Conservation (phyloP, 345 rosid genomes). For the Eucalyptus curtisii region DNA sequence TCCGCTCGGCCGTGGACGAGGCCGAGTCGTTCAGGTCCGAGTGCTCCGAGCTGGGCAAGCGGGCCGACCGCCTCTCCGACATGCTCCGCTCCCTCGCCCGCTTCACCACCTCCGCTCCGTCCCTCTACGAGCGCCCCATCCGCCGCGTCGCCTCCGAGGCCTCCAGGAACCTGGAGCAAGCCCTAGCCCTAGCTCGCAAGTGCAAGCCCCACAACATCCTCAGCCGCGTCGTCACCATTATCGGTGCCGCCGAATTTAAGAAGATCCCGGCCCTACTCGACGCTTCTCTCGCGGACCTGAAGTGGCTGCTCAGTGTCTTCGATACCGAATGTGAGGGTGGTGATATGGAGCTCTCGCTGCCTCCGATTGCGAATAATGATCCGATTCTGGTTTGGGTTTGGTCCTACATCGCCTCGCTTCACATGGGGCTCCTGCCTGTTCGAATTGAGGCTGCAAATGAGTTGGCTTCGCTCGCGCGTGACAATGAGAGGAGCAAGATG, state of each 20-base stretch:
- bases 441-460: conserved; percentile 11
- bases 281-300: background rate
- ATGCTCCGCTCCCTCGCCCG: too few species aligned
- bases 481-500: too few species aligned
- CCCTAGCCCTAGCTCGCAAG: too few species aligned
- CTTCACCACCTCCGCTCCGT: too few species aligned
- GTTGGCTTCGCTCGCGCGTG: background rate
- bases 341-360: background rate
- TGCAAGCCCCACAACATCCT: too few species aligned
- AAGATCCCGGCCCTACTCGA: background rate
- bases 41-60: too few species aligned
- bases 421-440: conserved; percentile 3
- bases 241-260: background rate
- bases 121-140: too few species aligned
- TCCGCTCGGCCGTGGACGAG: too few species aligned
- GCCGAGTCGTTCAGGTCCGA: rapidly evolving
- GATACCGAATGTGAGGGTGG: background rate
- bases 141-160: rapidly evolving
- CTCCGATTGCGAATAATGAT: conserved; percentile 12
- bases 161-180: too few species aligned
- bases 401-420: conserved; percentile 7
- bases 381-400: conserved; percentile 10
- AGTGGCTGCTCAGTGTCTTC: conserved; percentile 1
- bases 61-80: too few species aligned
- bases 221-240: too few species aligned